Conservation (phyloP, 2,329 filamentous ascomycete species). For the Neospermospora avenae region DNA sequence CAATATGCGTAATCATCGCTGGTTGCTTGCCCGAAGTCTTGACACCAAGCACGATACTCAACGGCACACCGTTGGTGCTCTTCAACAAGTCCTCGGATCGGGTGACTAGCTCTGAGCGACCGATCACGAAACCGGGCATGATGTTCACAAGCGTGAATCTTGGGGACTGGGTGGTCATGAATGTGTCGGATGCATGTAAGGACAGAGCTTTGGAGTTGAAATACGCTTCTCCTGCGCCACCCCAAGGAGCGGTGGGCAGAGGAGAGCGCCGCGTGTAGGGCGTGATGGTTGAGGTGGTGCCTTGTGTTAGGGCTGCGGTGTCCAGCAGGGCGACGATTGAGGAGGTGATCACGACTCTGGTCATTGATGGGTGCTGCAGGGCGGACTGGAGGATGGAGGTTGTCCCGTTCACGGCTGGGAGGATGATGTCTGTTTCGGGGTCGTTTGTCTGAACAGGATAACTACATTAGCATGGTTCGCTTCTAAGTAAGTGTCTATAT, state of each 20-base stretch:
- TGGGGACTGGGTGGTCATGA: background rate
- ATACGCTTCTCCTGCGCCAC: conserved; percentile 31
- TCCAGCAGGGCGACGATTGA: conserved; percentile 27
- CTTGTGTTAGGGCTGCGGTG: conserved; percentile 16
- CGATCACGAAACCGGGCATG: conserved; percentile 16
- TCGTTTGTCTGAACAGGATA: conserved; percentile 14
- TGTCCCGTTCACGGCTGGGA: conserved; percentile 22
- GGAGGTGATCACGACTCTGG: conserved; percentile 28
- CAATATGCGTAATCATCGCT: conserved; percentile 22
- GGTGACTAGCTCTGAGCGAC: conserved; percentile 14
- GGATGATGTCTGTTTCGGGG: conserved; percentile 24
- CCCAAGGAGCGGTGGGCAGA: conserved; percentile 17
- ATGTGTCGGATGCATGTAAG: conserved; percentile 26
- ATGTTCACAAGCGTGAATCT: background rate
- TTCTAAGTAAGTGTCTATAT: no score
- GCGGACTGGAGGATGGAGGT: conserved; percentile 22
- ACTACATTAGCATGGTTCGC: background rate
- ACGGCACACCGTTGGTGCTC: conserved; percentile 2
- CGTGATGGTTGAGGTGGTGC: background rate
- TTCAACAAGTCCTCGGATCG: conserved; percentile 9
- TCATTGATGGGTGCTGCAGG: conserved; percentile 17
- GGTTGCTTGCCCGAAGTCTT: conserved; percentile 9
- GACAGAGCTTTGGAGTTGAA: conserved; percentile 25
- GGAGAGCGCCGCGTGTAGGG: background rate
- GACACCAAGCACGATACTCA: conserved; percentile 12